Conservation (phyloP, 2,329 filamentous ascomycete species). For the Zopfia rhizophila region DNA sequence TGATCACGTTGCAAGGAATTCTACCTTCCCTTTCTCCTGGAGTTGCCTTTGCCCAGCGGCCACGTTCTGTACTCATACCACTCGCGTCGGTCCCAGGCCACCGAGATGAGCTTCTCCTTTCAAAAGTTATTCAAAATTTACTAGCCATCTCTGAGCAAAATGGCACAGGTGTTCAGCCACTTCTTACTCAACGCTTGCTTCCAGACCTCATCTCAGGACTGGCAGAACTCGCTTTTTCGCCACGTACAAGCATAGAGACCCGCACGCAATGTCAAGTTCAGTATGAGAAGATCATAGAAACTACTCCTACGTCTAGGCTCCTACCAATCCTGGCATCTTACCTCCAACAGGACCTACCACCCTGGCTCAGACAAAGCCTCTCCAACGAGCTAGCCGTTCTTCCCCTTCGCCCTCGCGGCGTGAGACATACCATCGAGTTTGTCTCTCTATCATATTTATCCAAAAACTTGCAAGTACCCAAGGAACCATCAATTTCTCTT, state of each 20-base stretch:
- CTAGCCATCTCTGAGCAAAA: constrained; percentile 37
- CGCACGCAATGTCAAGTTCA: constrained; percentile 25
- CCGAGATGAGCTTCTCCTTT: constrained; percentile 25
- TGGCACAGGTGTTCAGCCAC: constrained; percentile 46
- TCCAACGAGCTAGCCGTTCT: constrained; percentile 68
- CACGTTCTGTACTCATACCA: constrained; percentile 42
- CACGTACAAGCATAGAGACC: constrained; percentile 20
- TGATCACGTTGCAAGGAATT: constrained; percentile 45
- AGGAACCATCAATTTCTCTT: constrained; percentile 43
- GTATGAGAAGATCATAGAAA: constrained; percentile 30
- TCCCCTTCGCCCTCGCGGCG: constrained; percentile 70
- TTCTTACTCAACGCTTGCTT: constrained; percentile 46
- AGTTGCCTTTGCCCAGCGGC: constrained; percentile 45
- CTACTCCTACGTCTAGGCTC: constrained; percentile 63
- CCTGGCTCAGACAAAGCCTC: constrained; percentile 69
- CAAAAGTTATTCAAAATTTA: constrained; percentile 26
- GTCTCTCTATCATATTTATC: constrained; percentile 73
- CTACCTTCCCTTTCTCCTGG: constrained; percentile 47
- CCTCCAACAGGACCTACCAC: constrained; percentile 69
- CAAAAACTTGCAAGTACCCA: constrained; percentile 55
- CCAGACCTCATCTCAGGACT: constrained; percentile 48
- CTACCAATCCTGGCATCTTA: constrained; percentile 71
- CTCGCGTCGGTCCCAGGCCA: constrained; percentile 20
- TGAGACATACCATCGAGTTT: constrained; percentile 76
- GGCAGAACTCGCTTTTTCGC: constrained; percentile 48